Base-by-base conservation (phyloP, 768 basidiomycete genomes). In the Cystobasidium ongulense region DNA sequence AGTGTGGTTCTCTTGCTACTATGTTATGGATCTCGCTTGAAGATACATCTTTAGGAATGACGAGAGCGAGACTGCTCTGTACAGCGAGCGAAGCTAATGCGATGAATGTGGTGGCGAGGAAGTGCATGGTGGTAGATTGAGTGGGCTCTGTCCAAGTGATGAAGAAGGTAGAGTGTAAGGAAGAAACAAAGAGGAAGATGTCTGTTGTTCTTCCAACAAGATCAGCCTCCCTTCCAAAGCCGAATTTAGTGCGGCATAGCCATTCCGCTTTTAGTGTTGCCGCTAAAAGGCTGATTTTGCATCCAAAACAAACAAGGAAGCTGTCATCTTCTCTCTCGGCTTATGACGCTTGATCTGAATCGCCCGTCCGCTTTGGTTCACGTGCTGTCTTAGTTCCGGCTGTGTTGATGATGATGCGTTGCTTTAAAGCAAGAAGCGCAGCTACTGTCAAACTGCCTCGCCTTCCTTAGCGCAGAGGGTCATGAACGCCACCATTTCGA, bases 221-320 rank as follows among this genome's bases (percentile, higher is more conserved):
- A 59, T 27, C 46, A 50, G 10, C 46, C 10, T 21, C n/a, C 29
- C 57, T 27, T n/a, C n/a, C 52, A n/a, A 54, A 96, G 80, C 85
- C 90, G 80, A 81, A 82, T 35, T 86, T 86, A 75, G 84, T 92
- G 70, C 39, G 75, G 79, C 81, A 50, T 84, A 8, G 46, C 7
- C 21, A n/a, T n/a, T 4, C 18, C 46, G 46, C 15, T 4, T 50
- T 50, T 50, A 50, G 46, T 50, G 10, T 50, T n/a, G 10, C 46
- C 46, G 46, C 8, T 50, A 50, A 21, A 39, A 39, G 15, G 46
- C 46, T 39, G 39, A 39, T 39, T 39, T n/a, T n/a, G n/a, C n/a
- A n/a, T n/a, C 39, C 39, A 39, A 50, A 17, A 7, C 46, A 50
- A 50, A 50, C 18, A 50, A 50, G 21, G n/a, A 50, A 50, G 46